Base-by-base conservation (phyloP, 2,329 filamentous ascomycete species). In the Colletotrichum echinochloae region DNA sequence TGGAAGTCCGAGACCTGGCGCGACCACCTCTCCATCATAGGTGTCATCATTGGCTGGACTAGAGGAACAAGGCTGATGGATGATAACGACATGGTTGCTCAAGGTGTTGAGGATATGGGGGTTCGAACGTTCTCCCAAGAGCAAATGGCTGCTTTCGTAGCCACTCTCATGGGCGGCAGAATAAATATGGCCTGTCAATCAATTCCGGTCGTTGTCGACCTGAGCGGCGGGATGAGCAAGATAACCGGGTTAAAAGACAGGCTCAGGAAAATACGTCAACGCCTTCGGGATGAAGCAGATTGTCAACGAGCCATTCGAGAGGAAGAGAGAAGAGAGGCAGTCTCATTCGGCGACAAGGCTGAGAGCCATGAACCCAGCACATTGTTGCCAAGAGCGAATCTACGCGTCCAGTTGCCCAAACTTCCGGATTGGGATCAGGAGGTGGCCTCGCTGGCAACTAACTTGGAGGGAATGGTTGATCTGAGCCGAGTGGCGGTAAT, bases 51-150 rank as follows among this genome's bases (percentile, higher is more conserved):
- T 79, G 96, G 96, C 72, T 99, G 96, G 96, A 99, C 96, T 75
- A 95, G 96, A 84, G 95, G 95, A 74, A 99, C 96, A 72, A 95
- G 96, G 79, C 90, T 99, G 76, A 98, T 98, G 95, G 93, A 92
- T 74, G 94, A 93, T 77, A 98, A 98, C 87, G 98, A 99, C 82
- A 91, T 98, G 76, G 94, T 98, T 74, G 96, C 96, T 35, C 95
- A 98, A 80, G 96, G 95, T 66, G 94, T 99, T 66, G 96, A 99
- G 85, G 93, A 92, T 76, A 95, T 96, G 75, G 96, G 96, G 77
- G 96, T 98, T 23, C 94, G 95, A 76, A 99, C 96, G 2, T 99
- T 99, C 87, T 98, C 95, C 16, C 95, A 98, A 83, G 94, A 97
- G 80, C 96, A 99, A 82, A 99, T 99, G 96, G 96, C 96, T 23